A percentile compares a stretch with the other conserved stretches of the same genome.
Conservation (phyloP, 2,329 filamentous ascomycete species). For the Hypoxylon rubiginosum region DNA sequence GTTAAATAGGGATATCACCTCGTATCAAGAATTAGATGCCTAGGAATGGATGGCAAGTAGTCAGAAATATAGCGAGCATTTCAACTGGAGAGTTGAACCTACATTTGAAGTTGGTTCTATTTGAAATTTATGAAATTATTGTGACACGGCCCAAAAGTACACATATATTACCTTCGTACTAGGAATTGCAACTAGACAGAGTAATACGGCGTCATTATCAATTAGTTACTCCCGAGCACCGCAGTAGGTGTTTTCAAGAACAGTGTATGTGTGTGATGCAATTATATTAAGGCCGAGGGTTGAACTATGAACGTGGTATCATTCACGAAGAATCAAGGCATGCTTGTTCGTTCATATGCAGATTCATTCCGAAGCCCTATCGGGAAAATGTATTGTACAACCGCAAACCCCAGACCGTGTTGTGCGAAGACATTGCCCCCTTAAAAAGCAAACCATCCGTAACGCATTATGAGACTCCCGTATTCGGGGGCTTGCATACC, state of each 20-base stretch:
- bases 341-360: constrained; percentile 64
- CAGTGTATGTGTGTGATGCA: neutral
- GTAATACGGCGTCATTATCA: too few relatives aligned
- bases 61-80: neutral
- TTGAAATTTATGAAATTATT: neutral
- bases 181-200: too few relatives aligned
- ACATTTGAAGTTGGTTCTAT: neutral
- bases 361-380: constrained; percentile 74
- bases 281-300: constrained; percentile 4
- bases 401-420: constrained; percentile 76
- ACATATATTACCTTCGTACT: too few relatives aligned
- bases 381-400: constrained; percentile 79
- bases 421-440: constrained; percentile 78
- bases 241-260: too few relatives aligned
- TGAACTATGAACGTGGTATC: neutral
- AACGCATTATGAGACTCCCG: constrained; percentile 78
- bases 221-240: too few relatives aligned
- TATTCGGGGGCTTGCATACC: constrained; percentile 55
- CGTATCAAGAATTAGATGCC: neutral
- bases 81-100: neutral
- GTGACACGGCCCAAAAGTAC: neutral
- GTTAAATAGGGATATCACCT: neutral
- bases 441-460: constrained; percentile 76
- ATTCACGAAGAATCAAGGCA: neutral
- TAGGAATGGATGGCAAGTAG: neutral